Conservation (phyloP, 768 basidiomycete species). For the Collybia sp. region DNA sequence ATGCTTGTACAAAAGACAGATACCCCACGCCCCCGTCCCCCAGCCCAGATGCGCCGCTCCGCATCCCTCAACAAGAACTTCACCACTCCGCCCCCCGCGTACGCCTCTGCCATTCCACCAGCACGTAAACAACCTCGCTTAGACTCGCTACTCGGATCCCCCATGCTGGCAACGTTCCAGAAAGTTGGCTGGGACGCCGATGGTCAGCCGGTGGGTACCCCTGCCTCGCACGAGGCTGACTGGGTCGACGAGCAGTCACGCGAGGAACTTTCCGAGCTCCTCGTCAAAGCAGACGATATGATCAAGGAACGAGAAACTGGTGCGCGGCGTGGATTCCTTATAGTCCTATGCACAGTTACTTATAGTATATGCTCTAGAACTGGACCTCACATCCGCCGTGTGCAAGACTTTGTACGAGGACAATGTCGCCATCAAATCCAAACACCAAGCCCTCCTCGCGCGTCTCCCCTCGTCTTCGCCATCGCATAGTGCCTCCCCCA, state of each 20-base stretch:
- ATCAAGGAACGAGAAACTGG: slow-evolving; percentile 78
- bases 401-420: slow-evolving; percentile 68
- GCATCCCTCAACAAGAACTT: slow-evolving; percentile 27
- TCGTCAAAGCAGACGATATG: slow-evolving; percentile 68
- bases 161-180: slow-evolving; percentile 31
- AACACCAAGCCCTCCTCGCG: slow-evolving; percentile 67
- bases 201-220: slow-evolving; percentile 12
- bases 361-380: slow-evolving; percentile 37
- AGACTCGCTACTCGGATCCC: slow-evolving; percentile 29
- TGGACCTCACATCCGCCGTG: slow-evolving; percentile 61
- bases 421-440: slow-evolving; percentile 62
- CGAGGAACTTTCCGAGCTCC: slow-evolving; percentile 66
- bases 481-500: slow-evolving; percentile 7
- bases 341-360: no score
- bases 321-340: slow-evolving; percentile 26
- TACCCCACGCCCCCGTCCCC: slow-evolving; percentile 67
- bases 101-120: slow-evolving; percentile 36
- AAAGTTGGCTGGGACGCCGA: slow-evolving; percentile 20
- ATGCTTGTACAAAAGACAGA: slow-evolving; percentile 28
- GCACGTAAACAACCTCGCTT: slow-evolving; percentile 11
- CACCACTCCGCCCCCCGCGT: slow-evolving; percentile 33
- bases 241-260: slow-evolving; percentile 66
- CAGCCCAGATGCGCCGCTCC: slow-evolving; percentile 58
- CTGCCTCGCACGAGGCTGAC: slow-evolving; percentile 19
- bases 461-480: slow-evolving; percentile 45